Conservation (phyloP, 73 alveolate genomes). For the Paramecium tetraurelia region DNA sequence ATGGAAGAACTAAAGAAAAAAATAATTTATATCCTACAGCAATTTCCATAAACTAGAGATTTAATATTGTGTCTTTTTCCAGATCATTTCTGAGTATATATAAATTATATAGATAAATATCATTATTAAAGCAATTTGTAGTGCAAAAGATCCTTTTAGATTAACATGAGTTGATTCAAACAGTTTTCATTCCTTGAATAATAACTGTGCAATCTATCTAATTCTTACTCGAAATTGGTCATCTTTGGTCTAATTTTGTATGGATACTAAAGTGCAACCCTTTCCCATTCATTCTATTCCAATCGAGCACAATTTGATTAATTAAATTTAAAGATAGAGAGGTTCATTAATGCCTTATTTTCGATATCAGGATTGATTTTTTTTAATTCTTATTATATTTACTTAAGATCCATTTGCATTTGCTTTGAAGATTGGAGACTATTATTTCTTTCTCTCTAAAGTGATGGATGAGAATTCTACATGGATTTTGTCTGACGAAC, state of each 20-base stretch:
- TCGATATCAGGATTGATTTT: slow-evolving; percentile 34
- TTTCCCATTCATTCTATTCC: slow-evolving; percentile 18
- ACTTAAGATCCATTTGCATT: slow-evolving; percentile 3
- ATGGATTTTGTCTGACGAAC: background rate
- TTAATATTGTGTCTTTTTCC: background rate
- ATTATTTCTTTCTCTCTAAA: slow-evolving; percentile 1
- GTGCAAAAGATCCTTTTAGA: background rate
- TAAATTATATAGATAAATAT: background rate
- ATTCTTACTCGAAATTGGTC: slow-evolving; percentile 20
- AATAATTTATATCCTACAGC: background rate
- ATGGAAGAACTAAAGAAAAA: background rate
- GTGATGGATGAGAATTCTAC: background rate
- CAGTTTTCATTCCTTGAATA: slow-evolving; percentile 20
- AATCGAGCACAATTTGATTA: background rate
- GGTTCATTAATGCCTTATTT: background rate
- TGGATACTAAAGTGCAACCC: background rate
- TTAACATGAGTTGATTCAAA: slow-evolving; percentile 8
- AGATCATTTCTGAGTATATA: slow-evolving; percentile 12
- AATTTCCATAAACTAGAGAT: slow-evolving; percentile 6
- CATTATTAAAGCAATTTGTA: background rate
- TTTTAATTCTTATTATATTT: slow-evolving; percentile 17
- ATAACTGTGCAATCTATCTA: background rate
- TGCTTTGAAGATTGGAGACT: background rate
- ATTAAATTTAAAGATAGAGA: slow-evolving; percentile 1
- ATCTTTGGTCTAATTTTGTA: slow-evolving; percentile 17